Percentiles rank a stretch among this genome's conserved stretches.
Conservation (phyloP, 352 stramenopile genomes). For the Pythium sukuiense region DNA sequence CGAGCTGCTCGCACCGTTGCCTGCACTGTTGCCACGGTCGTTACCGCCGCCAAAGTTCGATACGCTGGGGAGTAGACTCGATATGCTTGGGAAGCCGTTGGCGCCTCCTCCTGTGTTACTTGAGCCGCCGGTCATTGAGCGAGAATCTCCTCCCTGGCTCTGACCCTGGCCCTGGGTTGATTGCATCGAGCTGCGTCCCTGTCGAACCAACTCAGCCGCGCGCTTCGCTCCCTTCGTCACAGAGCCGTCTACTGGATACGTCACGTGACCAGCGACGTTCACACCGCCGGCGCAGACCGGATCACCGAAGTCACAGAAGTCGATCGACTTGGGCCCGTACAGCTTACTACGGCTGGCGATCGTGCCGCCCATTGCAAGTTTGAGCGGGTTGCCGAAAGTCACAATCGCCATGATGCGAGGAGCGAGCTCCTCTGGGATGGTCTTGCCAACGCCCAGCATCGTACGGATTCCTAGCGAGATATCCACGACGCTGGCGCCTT, state of each 20-base stretch:
- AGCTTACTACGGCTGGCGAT: background rate
- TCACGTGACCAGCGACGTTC: background rate
- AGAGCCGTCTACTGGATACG: background rate
- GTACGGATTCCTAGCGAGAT: slow-evolving; percentile 30
- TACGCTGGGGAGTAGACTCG: no score
- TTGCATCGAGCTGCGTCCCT: no score
- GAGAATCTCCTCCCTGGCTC: no score
- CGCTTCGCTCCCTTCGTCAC: background rate
- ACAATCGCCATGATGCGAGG: slow-evolving; percentile 7
- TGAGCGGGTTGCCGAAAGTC: slow-evolving; percentile 4
- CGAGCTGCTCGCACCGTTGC: no score
- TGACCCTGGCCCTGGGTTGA: no score
- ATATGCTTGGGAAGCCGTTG: no score
- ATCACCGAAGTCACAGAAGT: background rate
- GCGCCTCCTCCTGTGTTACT: no score
- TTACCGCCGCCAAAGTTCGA: no score
- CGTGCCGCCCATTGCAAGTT: background rate
- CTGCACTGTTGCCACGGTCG: no score
- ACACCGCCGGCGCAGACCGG: background rate
- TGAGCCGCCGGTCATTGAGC: no score
- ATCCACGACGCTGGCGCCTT: slow-evolving; percentile 24
- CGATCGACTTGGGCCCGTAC: background rate
- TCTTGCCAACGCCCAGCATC: background rate
- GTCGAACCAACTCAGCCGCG: background rate
- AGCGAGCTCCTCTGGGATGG: background rate